These are phyloP conservation scores for Trichoderma asperelloides DNA, from an alignment of 495 filamentous ascomycete genomes.

Conservation along the genomic window DNA sequence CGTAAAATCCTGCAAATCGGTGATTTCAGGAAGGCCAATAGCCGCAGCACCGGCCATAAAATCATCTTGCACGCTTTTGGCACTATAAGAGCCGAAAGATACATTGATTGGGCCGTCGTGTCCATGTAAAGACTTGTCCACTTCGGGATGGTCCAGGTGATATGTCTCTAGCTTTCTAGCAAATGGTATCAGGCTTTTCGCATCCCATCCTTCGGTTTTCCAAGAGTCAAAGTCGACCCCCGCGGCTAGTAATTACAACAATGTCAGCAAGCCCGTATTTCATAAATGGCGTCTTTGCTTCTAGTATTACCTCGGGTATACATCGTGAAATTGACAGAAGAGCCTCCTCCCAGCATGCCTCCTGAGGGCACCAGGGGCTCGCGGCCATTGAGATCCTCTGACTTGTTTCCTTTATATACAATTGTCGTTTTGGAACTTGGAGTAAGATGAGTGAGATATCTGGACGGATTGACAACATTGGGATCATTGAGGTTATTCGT, in stretches of 20 bases:
- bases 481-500: slow-evolving; percentile 28
- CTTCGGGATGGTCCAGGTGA: slow-evolving; percentile 26
- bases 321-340: slow-evolving; percentile 53
- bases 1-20: slow-evolving; percentile 36
- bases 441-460: slow-evolving; percentile 24
- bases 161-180: slow-evolving; percentile 48
- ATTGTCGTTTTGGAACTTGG: slow-evolving; percentile 26
- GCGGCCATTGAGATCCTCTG: slow-evolving; percentile 35
- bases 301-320: slow-evolving; percentile 15
- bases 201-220: slow-evolving; percentile 43
- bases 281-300: slow-evolving; percentile 12
- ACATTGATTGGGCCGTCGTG: slow-evolving; percentile 41
- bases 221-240: slow-evolving; percentile 38
- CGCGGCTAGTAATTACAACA: slow-evolving; percentile 14
- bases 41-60: slow-evolving; percentile 32
- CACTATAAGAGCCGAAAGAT: slow-evolving; percentile 29
- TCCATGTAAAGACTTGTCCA: slow-evolving; percentile 29
- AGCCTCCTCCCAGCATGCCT: slow-evolving; percentile 50
- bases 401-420: slow-evolving; percentile 25
- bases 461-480: slow-evolving; percentile 23
- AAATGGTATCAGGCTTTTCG: slow-evolving; percentile 41
- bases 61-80: slow-evolving; percentile 25
- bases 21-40: slow-evolving; percentile 34
- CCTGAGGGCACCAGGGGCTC: slow-evolving; percentile 42
- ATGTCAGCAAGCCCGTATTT: slow-evolving; percentile 11